These are phyloP conservation scores for Capronia epimyces DNA, from an alignment of 2,329 filamentous ascomycete species.

Conservation along the genomic window DNA sequence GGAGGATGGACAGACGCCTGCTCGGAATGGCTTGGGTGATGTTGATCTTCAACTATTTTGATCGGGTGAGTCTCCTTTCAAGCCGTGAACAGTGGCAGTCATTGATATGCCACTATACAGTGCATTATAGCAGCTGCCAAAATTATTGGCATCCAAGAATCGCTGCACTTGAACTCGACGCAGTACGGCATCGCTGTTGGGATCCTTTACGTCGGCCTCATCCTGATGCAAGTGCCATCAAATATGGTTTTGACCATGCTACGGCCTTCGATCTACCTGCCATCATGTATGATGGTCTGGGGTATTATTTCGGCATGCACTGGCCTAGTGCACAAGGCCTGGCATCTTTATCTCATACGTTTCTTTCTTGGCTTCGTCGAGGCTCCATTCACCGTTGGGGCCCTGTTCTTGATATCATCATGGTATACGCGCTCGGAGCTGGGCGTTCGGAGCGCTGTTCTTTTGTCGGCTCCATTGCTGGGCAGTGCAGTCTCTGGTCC, in stretches of 20 bases:
- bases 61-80: conserved; percentile 40
- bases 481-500: conserved; percentile 43
- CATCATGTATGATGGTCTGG: conserved; percentile 7
- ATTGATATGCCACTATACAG: not conserved
- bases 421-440: conserved; percentile 45
- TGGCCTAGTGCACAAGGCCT: conserved; percentile 1
- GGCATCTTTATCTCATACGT: conserved; percentile 26
- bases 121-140: conserved; percentile 55
- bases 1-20: conserved; percentile 9
- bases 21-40: conserved; percentile 9
- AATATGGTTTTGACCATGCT: conserved; percentile 32
- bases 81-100: not conserved
- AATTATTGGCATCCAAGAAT: conserved; percentile 47
- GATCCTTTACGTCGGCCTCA: conserved; percentile 55
- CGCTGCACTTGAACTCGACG: conserved; percentile 33
- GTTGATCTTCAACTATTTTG: conserved; percentile 47
- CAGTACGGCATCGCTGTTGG: conserved; percentile 38
- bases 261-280: conserved; percentile 12
- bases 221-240: conserved; percentile 49
- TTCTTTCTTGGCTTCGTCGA: conserved; percentile 45
- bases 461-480: conserved; percentile 57
- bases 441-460: conserved; percentile 49
- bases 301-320: conserved; percentile 3
- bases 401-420: conserved; percentile 56
- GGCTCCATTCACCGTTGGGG: conserved; percentile 50